A percentile compares a stretch with the other conserved stretches of the same genome.
phyloP scores from a whole-genome alignment of 331 rosid species.

The Phaseolus coccineus region DNA sequence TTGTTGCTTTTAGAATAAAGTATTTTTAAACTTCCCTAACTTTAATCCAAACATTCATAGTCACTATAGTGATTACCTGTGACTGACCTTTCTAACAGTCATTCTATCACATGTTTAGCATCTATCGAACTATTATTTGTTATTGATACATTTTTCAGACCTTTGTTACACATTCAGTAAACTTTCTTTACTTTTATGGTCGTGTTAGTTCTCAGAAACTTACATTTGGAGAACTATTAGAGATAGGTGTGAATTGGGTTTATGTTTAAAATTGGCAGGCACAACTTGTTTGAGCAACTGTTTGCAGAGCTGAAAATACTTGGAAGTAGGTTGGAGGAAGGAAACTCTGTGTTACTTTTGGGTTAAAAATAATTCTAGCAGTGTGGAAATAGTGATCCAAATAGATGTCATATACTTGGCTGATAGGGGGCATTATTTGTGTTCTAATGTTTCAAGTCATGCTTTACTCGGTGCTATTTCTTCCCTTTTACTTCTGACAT shows the following conservation, averaged over 20 bases:
- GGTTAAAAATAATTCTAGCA: no score
- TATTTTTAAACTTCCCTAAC: no score
- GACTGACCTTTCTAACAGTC: background rate
- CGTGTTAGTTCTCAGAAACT: conserved; percentile 25
- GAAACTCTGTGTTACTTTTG: no score
- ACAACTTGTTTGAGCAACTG: background rate
- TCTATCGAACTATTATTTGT: background rate
- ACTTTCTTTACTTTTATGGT: background rate
- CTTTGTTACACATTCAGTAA: background rate
- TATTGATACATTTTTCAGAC: background rate
- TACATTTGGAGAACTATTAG: background rate
- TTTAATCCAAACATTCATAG: background rate
- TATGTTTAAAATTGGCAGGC: background rate
- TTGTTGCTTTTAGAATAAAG: no score
- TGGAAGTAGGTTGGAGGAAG: no score
- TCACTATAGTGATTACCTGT: background rate
- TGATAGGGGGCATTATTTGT: conserved; percentile 3
- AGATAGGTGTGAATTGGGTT: background rate
- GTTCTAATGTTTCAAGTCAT: background rate
- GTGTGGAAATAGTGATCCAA: no score
- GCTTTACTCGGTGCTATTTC: background rate
- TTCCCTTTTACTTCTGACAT: background rate
- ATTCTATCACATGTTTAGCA: background rate
- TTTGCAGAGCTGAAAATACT: no score
- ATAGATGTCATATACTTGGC: background rate